These are phyloP conservation scores for Plasmodium ovale DNA, from an alignment of 169 alveolate species.

Conservation along the genomic window DNA sequence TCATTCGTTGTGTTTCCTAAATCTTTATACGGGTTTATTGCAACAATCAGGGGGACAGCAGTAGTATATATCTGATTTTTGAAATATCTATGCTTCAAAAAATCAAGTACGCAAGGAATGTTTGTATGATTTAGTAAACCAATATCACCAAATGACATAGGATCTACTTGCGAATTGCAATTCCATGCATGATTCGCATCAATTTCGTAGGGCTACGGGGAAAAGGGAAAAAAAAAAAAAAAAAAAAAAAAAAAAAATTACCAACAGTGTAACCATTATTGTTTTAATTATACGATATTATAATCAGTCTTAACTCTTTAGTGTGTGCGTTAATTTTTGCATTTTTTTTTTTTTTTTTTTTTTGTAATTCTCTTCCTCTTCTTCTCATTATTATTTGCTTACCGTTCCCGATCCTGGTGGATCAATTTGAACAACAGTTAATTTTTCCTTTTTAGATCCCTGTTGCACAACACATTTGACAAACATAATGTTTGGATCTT, in stretches of 20 bases:
- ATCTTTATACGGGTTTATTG: constrained; percentile 93
- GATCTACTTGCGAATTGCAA: constrained; percentile 91
- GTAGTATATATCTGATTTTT: constrained; percentile 92
- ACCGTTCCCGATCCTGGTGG: constrained; percentile 82
- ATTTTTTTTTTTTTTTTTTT: no score
- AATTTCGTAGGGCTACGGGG: constrained; percentile 86
- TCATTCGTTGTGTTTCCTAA: constrained; percentile 91
- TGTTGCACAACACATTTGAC: constrained; percentile 93
- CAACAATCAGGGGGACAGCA: constrained; percentile 93
- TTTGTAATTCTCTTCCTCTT: background rate
- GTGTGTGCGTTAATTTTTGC: background rate
- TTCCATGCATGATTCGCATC: constrained; percentile 89
- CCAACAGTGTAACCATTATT: background rate
- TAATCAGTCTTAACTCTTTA: background rate
- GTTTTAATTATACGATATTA: background rate
- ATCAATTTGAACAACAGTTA: constrained; percentile 89
- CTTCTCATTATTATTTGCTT: background rate
- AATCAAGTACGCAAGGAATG: constrained; percentile 91
- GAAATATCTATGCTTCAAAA: constrained; percentile 87
- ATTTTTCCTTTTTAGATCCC: constrained; percentile 87
- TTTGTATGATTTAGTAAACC: constrained; percentile 91
- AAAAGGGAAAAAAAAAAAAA: constrained; percentile 14
- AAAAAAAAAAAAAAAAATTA: constrained; percentile 42
- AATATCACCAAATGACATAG: constrained; percentile 92
- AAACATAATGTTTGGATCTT: constrained; percentile 91